phyloP scores from a whole-genome alignment of 176 grass and related monocot species.

The Musa schizocarpa region DNA sequence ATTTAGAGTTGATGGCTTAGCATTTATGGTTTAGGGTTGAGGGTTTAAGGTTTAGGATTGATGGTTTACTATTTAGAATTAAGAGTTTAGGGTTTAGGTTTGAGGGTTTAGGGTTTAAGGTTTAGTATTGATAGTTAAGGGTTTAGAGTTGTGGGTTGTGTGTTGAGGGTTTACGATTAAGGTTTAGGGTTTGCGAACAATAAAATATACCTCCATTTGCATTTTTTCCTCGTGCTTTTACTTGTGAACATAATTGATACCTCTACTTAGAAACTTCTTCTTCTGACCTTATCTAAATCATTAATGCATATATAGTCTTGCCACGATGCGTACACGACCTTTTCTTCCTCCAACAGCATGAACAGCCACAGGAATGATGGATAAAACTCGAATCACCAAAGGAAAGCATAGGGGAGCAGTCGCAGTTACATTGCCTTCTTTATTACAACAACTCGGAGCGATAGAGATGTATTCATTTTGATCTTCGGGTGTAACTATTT shows the following conservation, averaged over 20 bases:
- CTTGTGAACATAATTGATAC: background rate
- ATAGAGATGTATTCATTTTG: constrained; percentile 24
- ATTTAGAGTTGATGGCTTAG: too few species aligned
- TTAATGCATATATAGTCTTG: constrained; percentile 50
- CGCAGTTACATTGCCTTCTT: constrained; percentile 8
- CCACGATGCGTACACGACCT: constrained; percentile 47
- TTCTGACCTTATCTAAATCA: constrained; percentile 43
- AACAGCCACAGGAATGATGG: constrained; percentile 54
- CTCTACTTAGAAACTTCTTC: background rate
- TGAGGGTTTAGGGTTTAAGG: too few species aligned
- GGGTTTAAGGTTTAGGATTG: too few species aligned
- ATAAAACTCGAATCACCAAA: constrained; percentile 54
- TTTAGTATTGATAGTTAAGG: too few species aligned
- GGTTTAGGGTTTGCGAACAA: too few species aligned
- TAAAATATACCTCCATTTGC: too few species aligned
- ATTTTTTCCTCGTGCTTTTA: too few species aligned
- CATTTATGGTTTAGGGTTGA: too few species aligned
- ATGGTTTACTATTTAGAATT: too few species aligned
- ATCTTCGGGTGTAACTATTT: constrained; percentile 29
- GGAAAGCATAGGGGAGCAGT: constrained; percentile 40
- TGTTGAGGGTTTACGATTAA: too few species aligned
- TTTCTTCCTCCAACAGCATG: constrained; percentile 59
- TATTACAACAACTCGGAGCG: constrained; percentile 4
- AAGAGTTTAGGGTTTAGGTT: too few species aligned
- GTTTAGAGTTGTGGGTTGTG: too few species aligned